phyloP scores from a whole-genome alignment of 2,329 filamentous ascomycete genomes.

The Akanthomyces uredinophilus region DNA sequence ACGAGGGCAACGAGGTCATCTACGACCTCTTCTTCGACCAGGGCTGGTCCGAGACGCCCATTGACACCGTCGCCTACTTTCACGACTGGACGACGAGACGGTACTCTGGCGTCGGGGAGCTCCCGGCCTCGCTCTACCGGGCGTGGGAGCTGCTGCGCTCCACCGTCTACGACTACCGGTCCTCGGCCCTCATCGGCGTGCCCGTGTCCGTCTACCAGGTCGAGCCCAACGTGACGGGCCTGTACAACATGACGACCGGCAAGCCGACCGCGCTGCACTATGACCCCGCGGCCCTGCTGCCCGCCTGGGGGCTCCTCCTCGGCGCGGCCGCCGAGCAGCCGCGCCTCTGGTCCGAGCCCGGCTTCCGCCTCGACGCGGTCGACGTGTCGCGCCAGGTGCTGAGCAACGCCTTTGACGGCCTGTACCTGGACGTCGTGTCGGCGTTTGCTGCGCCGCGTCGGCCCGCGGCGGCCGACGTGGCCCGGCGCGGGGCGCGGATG shows the following conservation, averaged over 20 bases:
- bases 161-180: conserved; percentile 2
- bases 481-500: neutral
- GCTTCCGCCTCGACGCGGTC: neutral
- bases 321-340: neutral
- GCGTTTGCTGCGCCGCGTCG: too few relatives aligned
- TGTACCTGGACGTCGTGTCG: neutral
- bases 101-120: conserved; percentile 27
- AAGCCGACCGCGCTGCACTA: conserved; percentile 1
- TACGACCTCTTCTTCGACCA: conserved; percentile 47
- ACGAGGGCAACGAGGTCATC: conserved; percentile 49
- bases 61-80: conserved; percentile 42
- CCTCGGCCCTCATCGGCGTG: neutral
- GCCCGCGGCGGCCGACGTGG: neutral
- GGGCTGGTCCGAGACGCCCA: conserved; percentile 39
- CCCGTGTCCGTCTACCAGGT: neutral
- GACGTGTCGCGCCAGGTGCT: conserved; percentile 10
- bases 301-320: neutral
- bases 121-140: neutral
- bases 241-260: neutral
- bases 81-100: conserved; percentile 38
- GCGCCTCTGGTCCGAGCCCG: neutral
- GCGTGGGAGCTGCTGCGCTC: conserved; percentile 5
- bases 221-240: neutral
- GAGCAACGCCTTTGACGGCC: neutral
- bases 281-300: conserved; percentile 3